phyloP scores from a whole-genome alignment of 768 basidiomycete genomes.

The Phylloporus rhodoxanthus region DNA sequence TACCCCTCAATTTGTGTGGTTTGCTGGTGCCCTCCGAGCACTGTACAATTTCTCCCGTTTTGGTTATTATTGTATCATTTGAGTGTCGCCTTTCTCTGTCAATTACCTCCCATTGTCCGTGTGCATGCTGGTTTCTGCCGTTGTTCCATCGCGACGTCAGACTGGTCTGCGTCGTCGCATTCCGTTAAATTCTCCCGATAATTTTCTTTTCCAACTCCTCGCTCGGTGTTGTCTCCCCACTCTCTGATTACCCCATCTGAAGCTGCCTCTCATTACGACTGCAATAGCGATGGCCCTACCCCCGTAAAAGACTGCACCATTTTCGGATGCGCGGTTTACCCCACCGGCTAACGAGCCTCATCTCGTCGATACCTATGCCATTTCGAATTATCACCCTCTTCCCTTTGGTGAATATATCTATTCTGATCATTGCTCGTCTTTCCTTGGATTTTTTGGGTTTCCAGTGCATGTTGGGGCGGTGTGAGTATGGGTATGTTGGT shows the following conservation, averaged over 20 bases:
- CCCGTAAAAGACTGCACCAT: slow-evolving; percentile 16
- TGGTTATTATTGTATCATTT: slow-evolving; percentile 24
- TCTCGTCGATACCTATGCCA: slow-evolving; percentile 29
- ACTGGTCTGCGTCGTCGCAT: slow-evolving; percentile 24
- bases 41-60: slow-evolving; percentile 18
- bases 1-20: slow-evolving; percentile 1
- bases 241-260: slow-evolving; percentile 9
- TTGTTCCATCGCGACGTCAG: slow-evolving; percentile 21
- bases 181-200: not conserved
- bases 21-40: slow-evolving; percentile 7
- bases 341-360: slow-evolving; percentile 33
- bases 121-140: slow-evolving; percentile 22
- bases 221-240: slow-evolving; percentile 2
- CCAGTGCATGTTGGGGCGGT: no score
- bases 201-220: not conserved
- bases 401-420: not conserved
- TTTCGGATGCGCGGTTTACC: slow-evolving; percentile 19
- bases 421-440: not conserved
- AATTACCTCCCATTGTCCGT: not conserved
- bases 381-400: not conserved
- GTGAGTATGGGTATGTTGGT: no score
- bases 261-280: not conserved
- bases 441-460: not conserved
- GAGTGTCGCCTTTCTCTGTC: not conserved
- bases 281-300: slow-evolving; percentile 3